Evolutionary conservation across 1,284 basidiomycete species (phyloP).

Genomic region (Sphaerobolus stellatus): DNA sequence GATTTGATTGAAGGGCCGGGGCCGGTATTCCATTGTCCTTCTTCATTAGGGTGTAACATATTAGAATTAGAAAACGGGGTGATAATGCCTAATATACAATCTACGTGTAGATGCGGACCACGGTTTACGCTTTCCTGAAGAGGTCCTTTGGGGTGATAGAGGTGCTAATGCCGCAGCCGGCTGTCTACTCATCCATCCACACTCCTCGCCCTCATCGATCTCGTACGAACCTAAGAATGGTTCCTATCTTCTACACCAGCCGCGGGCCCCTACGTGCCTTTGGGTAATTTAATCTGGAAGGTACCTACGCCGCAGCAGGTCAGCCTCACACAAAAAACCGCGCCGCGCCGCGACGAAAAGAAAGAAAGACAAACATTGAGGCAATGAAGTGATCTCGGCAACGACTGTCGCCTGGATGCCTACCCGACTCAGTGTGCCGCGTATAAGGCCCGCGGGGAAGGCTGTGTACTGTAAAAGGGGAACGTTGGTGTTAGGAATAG

Average conservation of each 20-base stretch:
- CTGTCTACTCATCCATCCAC: no score
- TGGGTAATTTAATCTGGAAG: constrained; percentile 77
- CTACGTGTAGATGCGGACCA: no score
- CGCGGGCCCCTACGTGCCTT: constrained; percentile 37
- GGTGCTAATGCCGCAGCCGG: no score
- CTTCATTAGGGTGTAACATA: no score
- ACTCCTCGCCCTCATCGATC: no score
- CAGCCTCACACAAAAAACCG: neutral
- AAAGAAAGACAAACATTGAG: constrained; percentile 67
- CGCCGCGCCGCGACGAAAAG: neutral
- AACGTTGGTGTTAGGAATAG: neutral
- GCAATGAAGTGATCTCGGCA: constrained; percentile 76
- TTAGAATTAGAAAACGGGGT: no score
- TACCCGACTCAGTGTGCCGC: constrained; percentile 77
- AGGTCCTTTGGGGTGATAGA: no score
- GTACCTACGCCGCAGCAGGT: constrained; percentile 51
- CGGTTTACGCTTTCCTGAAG: no score
- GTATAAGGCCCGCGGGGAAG: constrained; percentile 78
- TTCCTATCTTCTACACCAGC: neutral
- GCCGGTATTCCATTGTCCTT: no score
- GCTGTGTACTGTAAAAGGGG: constrained; percentile 61
- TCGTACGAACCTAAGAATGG: neutral
- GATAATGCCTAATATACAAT: no score
- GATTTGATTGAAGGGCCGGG: no score
- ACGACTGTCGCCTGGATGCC: constrained; percentile 73